Base-by-base conservation (phyloP, 768 basidiomycete species). In the Mycena kentingensis region DNA sequence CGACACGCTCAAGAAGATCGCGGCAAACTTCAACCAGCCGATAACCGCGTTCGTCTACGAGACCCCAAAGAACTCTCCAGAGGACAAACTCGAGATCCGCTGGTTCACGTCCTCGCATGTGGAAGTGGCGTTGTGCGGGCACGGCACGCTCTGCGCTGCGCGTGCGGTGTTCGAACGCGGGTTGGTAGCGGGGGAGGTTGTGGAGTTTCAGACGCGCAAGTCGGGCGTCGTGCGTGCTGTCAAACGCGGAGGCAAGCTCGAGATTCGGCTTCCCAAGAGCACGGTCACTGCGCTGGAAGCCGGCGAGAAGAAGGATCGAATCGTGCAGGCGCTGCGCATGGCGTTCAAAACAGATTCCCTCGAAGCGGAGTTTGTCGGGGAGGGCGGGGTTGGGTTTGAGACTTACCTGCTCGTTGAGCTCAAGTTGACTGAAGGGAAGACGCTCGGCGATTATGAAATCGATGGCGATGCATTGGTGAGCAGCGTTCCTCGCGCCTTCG, bases 11-110 rank as follows among this genome's bases (percentile, higher is more conserved):
- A 59, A 57, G 42, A 61, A 64, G 16, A 69, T 78, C 21, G 68
- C 78, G 2, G 63, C 60, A 45, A 78, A 77, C 49, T 66, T 82
- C 26, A 74, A 75, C 50, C 78, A 80, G 49, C 78, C 79, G 8
- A 72, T 78, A 44, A 64, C 65, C 2, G 54, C 67, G 2, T 71
- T 76, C 51, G 55, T 79, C 11, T 65, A 67, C 6, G 61, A 68
- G 12, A 24, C 60, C 50, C 3, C 61, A 60, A 18, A 58, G 58
- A 6, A 54, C 60, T 60, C 66, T 11, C 54, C 62, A 4, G 62
- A 68, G n/a, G 58, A 56, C 0, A 59, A 62, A 8, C 73, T 71
- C 49, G 52, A 61, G 18, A 67, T 80, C 28, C 72, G 75, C 38
- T 79, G 67, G 64, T 70, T 77, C 54, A 60, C 67, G 18, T 41